A percentile compares a stretch with the other conserved stretches of the same genome.
Evolutionary conservation across 2,329 filamentous ascomycete genomes (phyloP).

Genomic region (Sclerotinia spermophila): DNA sequence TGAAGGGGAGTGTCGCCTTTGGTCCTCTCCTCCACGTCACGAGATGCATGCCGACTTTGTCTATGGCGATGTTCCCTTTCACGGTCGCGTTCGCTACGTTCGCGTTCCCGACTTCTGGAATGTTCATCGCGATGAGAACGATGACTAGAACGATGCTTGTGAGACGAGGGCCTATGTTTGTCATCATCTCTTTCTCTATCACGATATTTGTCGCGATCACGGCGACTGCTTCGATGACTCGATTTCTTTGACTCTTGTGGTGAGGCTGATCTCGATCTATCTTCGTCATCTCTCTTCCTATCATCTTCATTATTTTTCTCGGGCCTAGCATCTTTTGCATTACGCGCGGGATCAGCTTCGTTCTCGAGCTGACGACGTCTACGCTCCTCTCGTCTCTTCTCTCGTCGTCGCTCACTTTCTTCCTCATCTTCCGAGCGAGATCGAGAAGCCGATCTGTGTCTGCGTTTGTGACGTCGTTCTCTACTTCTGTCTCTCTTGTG

Average conservation of each 20-base stretch:
- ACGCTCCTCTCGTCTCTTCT: conserved; percentile 32
- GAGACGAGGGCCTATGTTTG: conserved; percentile 40
- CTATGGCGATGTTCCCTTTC: conserved; percentile 42
- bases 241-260: conserved; percentile 55
- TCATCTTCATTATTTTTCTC: conserved; percentile 26
- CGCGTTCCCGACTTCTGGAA: conserved; percentile 45
- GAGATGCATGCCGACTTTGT: conserved; percentile 30
- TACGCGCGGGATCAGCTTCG: conserved; percentile 26
- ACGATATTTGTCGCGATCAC: conserved; percentile 52
- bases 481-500: conserved; percentile 31
- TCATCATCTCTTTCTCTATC: conserved; percentile 44
- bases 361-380: conserved; percentile 30
- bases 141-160: conserved; percentile 45
- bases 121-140: conserved; percentile 47
- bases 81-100: conserved; percentile 43
- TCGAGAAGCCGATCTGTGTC: conserved; percentile 34
- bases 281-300: conserved; percentile 42
- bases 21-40: conserved; percentile 25
- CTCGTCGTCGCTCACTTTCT: conserved; percentile 35
- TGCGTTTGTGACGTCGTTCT: conserved; percentile 33
- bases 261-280: conserved; percentile 63
- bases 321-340: conserved; percentile 23
- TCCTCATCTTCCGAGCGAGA: conserved; percentile 34
- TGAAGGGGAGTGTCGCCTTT: conserved; percentile 20
- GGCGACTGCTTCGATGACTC: conserved; percentile 55